Conservation (phyloP, 2,329 filamentous ascomycete genomes). For the Dothiorella sarmentorum region DNA sequence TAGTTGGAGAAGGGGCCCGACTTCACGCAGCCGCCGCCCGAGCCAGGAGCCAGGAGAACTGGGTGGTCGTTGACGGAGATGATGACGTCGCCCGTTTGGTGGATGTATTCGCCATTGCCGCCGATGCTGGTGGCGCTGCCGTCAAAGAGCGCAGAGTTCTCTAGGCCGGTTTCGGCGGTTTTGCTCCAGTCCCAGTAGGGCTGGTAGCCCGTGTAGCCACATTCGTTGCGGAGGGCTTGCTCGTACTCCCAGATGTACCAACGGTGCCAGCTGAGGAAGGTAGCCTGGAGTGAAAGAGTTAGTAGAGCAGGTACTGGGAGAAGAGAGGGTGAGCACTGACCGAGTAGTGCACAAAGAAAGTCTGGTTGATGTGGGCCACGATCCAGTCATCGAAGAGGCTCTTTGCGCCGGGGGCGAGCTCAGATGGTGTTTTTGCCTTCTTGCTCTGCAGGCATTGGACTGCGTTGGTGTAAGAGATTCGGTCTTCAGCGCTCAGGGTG, state of each 20-base stretch:
- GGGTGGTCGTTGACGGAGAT: constrained; percentile 16
- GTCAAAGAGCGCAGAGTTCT: constrained; percentile 52
- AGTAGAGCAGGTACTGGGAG: background rate
- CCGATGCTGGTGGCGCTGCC: constrained; percentile 48
- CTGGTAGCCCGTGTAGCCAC: constrained; percentile 41
- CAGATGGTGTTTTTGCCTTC: constrained; percentile 29
- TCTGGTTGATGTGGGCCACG: constrained; percentile 35
- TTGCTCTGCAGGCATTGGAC: constrained; percentile 35
- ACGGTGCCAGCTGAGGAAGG: constrained; percentile 40
- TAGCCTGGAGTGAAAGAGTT: constrained; percentile 24
- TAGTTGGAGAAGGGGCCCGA: constrained; percentile 51
- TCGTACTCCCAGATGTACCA: constrained; percentile 44
- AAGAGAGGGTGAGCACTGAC: constrained; percentile 21
- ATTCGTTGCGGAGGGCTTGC: constrained; percentile 40
- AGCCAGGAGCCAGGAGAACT: constrained; percentile 46
- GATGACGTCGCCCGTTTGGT: background rate
- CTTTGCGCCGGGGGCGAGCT: constrained; percentile 30
- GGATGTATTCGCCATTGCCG: constrained; percentile 41
- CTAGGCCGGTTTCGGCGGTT: constrained; percentile 11
- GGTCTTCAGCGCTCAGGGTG: constrained; percentile 22
- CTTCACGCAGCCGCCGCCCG: constrained; percentile 54
- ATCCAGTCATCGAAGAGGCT: constrained; percentile 38
- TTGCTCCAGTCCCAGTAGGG: constrained; percentile 36
- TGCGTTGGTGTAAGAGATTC: constrained; percentile 34
- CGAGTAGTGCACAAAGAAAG: constrained; percentile 33